phyloP scores from a whole-genome alignment of 108 stramenopile genomes.

The Skeletonema potamos region DNA sequence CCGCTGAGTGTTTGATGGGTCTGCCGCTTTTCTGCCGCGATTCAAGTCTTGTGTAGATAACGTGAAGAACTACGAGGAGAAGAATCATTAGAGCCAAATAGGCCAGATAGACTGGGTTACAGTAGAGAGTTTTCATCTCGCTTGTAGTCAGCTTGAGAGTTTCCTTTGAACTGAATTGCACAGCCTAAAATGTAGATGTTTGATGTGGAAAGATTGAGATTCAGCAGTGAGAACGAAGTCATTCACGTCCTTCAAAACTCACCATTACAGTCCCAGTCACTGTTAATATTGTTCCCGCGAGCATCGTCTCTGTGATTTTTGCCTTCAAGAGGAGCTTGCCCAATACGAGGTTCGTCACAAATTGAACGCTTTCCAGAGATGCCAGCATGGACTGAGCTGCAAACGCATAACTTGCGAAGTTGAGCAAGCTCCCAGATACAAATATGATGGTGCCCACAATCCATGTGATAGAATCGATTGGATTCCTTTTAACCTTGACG shows the following conservation, averaged over 20 bases:
- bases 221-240: not conserved
- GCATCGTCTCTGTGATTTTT: constrained; percentile 52
- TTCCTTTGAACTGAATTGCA: constrained; percentile 46
- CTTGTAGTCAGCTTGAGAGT: constrained; percentile 31
- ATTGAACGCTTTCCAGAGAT: constrained; percentile 72
- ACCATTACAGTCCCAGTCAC: constrained; percentile 62
- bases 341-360: constrained; percentile 73
- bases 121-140: constrained; percentile 36
- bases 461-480: constrained; percentile 38
- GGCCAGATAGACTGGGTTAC: constrained; percentile 32
- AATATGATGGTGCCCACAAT: constrained; percentile 59
- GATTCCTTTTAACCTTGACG: constrained; percentile 21
- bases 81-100: constrained; percentile 35
- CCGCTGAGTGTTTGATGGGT: constrained; percentile 7
- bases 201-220: not conserved
- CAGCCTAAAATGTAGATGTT: not conserved
- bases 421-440: constrained; percentile 60
- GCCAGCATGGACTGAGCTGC: constrained; percentile 74
- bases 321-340: constrained; percentile 55
- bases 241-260: not conserved
- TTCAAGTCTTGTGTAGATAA: constrained; percentile 33
- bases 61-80: constrained; percentile 23
- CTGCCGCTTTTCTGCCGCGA: constrained; percentile 16
- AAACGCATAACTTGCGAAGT: constrained; percentile 72
- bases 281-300: constrained; percentile 58